Evolutionary conservation across 805 yeast genomes (phyloP).

Genomic region (Yamadazyma laniorum): DNA sequence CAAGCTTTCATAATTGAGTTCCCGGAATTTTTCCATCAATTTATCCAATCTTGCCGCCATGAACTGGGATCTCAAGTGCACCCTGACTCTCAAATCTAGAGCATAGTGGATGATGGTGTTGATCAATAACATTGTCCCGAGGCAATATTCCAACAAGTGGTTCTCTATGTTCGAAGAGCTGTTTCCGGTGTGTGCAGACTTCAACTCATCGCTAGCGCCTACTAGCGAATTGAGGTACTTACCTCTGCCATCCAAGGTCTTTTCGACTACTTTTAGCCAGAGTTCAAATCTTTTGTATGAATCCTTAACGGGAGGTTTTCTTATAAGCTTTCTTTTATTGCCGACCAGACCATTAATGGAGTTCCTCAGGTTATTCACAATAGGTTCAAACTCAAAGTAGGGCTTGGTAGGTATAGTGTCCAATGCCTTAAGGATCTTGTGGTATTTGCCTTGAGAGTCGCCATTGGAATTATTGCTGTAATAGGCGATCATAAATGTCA

Average conservation of each 20-base stretch:
- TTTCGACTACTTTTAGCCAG: slow-evolving; percentile 67
- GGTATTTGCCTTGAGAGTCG: slow-evolving; percentile 44
- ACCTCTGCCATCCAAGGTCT: slow-evolving; percentile 80
- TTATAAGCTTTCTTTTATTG: slow-evolving; percentile 31
- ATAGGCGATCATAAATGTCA: slow-evolving; percentile 48
- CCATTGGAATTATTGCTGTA: slow-evolving; percentile 26
- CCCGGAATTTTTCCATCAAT: slow-evolving; percentile 51
- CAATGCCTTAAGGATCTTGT: slow-evolving; percentile 54
- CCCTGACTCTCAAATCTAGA: slow-evolving; percentile 44
- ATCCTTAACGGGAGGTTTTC: slow-evolving; percentile 36
- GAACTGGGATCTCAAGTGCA: slow-evolving; percentile 59
- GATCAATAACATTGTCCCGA: slow-evolving; percentile 67
- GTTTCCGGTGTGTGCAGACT: slow-evolving; percentile 42
- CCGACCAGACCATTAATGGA: slow-evolving; percentile 22
- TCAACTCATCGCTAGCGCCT: slow-evolving; percentile 85
- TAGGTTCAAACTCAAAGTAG: slow-evolving; percentile 36
- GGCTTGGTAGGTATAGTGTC: slow-evolving; percentile 42
- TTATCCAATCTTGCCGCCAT: slow-evolving; percentile 54
- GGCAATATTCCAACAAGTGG: slow-evolving; percentile 66
- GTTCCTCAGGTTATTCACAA: slow-evolving; percentile 16
- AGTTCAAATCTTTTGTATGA: slow-evolving; percentile 56
- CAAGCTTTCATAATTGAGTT: slow-evolving; percentile 55
- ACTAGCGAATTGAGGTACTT: slow-evolving; percentile 81
- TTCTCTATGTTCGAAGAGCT: slow-evolving; percentile 49
- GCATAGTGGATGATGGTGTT: slow-evolving; percentile 59